Percentiles rank a stretch among this genome's conserved stretches.
phyloP scores from a whole-genome alignment of 768 basidiomycete species.

The Serpula lacrymans region DNA sequence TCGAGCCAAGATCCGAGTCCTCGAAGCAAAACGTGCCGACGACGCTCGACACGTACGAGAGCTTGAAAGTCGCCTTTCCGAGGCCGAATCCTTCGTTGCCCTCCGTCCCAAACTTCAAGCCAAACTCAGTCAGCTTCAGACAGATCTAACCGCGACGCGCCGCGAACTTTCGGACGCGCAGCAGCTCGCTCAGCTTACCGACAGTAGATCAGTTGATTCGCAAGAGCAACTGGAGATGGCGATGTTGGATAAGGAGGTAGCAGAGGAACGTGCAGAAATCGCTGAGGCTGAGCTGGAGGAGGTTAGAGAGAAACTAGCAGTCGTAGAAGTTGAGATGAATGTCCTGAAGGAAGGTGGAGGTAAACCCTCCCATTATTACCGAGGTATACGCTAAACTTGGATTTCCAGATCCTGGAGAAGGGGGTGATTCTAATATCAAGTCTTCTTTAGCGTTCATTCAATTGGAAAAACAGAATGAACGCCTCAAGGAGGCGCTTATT shows the following conservation, averaged over 20 bases:
- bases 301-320: conserved; percentile 71
- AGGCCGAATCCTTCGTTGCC: conserved; percentile 80
- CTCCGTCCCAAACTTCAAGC: conserved; percentile 89
- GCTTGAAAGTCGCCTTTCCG: conserved; percentile 79
- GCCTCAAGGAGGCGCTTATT: conserved; percentile 91
- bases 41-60: conserved; percentile 82
- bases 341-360: conserved; percentile 63
- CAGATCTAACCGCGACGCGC: conserved; percentile 72
- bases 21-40: conserved; percentile 85
- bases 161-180: conserved; percentile 75
- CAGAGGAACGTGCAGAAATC: conserved; percentile 86
- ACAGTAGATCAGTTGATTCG: conserved; percentile 68
- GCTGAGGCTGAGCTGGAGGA: conserved; percentile 78
- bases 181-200: conserved; percentile 69
- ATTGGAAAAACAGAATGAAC: conserved; percentile 94
- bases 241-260: conserved; percentile 94
- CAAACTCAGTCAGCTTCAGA: conserved; percentile 77
- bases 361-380: conserved; percentile 5
- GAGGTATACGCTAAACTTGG: conserved; percentile 12
- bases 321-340: conserved; percentile 79
- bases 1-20: conserved; percentile 74
- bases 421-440: conserved; percentile 38
- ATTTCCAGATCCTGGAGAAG: conserved; percentile 21
- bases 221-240: conserved; percentile 93
- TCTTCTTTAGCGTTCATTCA: conserved; percentile 72